Conservation (phyloP, 768 basidiomycete species). For the Amanita subjunquillea region DNA sequence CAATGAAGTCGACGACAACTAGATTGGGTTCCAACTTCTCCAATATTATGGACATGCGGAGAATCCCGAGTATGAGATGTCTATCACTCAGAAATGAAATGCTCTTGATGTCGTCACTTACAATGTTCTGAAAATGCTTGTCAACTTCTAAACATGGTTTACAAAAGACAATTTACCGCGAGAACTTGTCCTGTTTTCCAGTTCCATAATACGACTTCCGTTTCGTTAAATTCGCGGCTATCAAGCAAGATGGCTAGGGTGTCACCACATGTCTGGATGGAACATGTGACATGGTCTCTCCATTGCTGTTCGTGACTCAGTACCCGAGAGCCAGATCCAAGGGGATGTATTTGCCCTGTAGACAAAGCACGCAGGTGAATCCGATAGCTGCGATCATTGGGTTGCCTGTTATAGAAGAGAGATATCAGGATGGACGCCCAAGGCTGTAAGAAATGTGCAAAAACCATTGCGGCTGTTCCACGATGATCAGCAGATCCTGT, state of each 20-base stretch:
- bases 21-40: slow-evolving; percentile 17
- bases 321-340: slow-evolving; percentile 23
- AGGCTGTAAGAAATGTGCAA: slow-evolving; percentile 5
- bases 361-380: slow-evolving; percentile 37
- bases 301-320: slow-evolving; percentile 18
- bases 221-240: slow-evolving; percentile 20
- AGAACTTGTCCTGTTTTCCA: slow-evolving; percentile 48
- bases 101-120: slow-evolving; percentile 23
- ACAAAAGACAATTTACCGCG: slow-evolving; percentile 28
- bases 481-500: slow-evolving; percentile 50
- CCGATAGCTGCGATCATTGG: slow-evolving; percentile 14
- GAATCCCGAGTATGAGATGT: slow-evolving; percentile 25
- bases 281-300: slow-evolving; percentile 22
- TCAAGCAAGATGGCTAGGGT: slow-evolving; percentile 40
- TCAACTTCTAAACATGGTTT: neutral
- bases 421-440: neutral
- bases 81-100: slow-evolving; percentile 32
- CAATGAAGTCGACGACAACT: slow-evolving; percentile 30
- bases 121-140: slow-evolving; percentile 16
- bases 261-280: slow-evolving; percentile 47
- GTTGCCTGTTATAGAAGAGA: slow-evolving; percentile 3
- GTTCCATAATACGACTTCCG: slow-evolving; percentile 51
- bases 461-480: slow-evolving; percentile 30
- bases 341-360: slow-evolving; percentile 35
- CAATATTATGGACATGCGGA: slow-evolving; percentile 12